Conservation (phyloP, 192 early-diverging fungal species). For the Coemansia furcata region DNA sequence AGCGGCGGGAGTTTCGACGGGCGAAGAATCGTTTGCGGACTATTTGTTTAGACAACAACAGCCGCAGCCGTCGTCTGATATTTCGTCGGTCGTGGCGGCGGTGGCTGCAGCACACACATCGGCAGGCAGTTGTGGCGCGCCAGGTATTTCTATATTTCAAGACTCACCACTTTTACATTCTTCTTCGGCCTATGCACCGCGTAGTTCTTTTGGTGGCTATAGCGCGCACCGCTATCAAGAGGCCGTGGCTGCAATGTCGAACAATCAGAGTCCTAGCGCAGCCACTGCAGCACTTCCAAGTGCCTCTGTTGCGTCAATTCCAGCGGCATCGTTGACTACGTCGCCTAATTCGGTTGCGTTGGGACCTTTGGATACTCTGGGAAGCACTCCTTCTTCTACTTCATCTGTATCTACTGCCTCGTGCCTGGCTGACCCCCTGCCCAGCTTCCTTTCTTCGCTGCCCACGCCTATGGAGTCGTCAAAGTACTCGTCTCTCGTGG, state of each 20-base stretch:
- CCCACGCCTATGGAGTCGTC: slow-evolving; percentile 23
- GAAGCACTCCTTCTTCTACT: slow-evolving; percentile 9
- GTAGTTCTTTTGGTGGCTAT: slow-evolving; percentile 16
- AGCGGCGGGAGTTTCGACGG: slow-evolving; percentile 20
- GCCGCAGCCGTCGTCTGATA: slow-evolving; percentile 14
- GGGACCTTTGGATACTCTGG: slow-evolving; percentile 1
- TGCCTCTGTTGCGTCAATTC: neutral
- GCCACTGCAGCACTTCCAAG: slow-evolving; percentile 24
- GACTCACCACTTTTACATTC: slow-evolving; percentile 1
- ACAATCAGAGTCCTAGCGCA: slow-evolving; percentile 39
- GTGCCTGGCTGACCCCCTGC: slow-evolving; percentile 35
- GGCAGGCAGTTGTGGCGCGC: neutral
- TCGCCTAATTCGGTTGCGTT: slow-evolving; percentile 13
- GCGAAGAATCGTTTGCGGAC: slow-evolving; percentile 30
- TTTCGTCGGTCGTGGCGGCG: slow-evolving; percentile 41
- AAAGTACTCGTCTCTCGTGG: slow-evolving; percentile 36
- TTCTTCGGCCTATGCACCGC: slow-evolving; percentile 15
- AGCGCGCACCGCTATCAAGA: slow-evolving; percentile 10
- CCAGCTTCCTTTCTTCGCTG: slow-evolving; percentile 42
- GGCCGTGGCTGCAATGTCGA: slow-evolving; percentile 1
- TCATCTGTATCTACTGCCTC: slow-evolving; percentile 4
- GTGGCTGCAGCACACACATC: slow-evolving; percentile 29
- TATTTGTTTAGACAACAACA: slow-evolving; percentile 37
- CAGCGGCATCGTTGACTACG: neutral
- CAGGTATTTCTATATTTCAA: slow-evolving; percentile 9